These are phyloP conservation scores for Luffa aegyptiaca DNA, from an alignment of 306 rosid species.

Conservation along the genomic window DNA sequence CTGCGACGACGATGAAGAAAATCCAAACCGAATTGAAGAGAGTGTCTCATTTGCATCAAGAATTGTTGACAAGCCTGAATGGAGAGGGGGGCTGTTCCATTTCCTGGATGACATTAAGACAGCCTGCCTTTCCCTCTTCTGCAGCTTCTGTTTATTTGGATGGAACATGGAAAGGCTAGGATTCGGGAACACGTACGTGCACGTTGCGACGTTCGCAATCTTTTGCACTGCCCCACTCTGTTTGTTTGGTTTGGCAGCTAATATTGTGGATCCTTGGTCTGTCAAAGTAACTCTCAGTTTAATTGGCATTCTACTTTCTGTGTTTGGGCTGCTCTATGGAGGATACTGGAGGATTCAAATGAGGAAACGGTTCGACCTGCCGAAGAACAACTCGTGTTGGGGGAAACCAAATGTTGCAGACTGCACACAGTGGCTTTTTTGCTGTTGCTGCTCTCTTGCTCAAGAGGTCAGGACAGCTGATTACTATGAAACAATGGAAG, in stretches of 20 bases:
- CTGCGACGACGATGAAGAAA: constrained; percentile 22
- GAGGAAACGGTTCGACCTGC: constrained; percentile 38
- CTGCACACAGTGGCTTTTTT: constrained; percentile 41
- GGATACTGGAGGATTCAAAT: constrained; percentile 58
- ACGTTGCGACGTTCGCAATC: constrained; percentile 31
- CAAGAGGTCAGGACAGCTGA: constrained; percentile 47
- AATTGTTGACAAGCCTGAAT: constrained; percentile 32
- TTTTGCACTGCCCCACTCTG: constrained; percentile 44
- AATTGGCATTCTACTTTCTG: constrained; percentile 26
- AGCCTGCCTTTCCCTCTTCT: constrained; percentile 26
- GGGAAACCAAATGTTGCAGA: constrained; percentile 34
- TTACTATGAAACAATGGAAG: constrained; percentile 26
- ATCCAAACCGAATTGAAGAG: constrained; percentile 14
- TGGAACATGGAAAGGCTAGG: constrained; percentile 46
- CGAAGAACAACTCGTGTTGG: constrained; percentile 23
- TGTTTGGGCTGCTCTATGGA: constrained; percentile 44
- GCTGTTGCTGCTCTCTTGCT: constrained; percentile 54
- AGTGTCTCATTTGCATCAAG: constrained; percentile 22
- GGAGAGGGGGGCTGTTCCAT: constrained; percentile 46
- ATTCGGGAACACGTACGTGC: constrained; percentile 46
- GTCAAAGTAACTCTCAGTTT: constrained; percentile 22
- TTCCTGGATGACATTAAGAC: constrained; percentile 23
- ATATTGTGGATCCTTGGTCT: constrained; percentile 24
- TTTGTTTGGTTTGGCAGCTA: constrained; percentile 39
- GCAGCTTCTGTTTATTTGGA: constrained; percentile 36